Evolutionary conservation across 768 basidiomycete genomes (phyloP), one percentile per base, ranked within the genome.

Genomic region (Suillus bovinus): DNA sequence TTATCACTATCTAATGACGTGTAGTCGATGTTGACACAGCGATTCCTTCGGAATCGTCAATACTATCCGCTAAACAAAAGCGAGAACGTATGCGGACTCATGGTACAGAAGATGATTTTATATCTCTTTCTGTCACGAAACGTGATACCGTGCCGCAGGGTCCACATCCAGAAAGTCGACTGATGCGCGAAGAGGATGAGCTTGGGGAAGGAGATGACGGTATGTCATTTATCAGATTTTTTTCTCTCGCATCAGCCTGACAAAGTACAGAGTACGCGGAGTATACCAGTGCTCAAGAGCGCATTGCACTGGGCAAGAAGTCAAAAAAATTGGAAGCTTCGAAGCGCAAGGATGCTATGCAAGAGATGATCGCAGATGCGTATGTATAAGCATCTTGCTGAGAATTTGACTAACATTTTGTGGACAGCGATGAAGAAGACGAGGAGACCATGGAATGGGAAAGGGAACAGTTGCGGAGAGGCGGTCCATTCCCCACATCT

Each of bases 361-460:
- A 86, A 62, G 92, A 92, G 71, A 78, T 93, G 80, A 94, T 95
- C 62, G 84, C 84, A 9, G 91, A 95, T 63, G 89, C 85, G 92
- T 93, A 73, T 46, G 88, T 82, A 41, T 42, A 55, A 17, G 59
- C 8, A 34, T 39, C 31, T 29, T 10, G 27, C 13, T 11, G 1
- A 31, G 41, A 31, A 31, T 64, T 36, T 46, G 14, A 50, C 56
- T 63, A 58, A 54, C 27, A 44, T 49, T 62, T 27, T 34, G 36
- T 24, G 11, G 11, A 27, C 59, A 91, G 90, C 5, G 89, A 86
- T 58, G 93, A 93, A 58, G 85, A 88, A 60, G 93, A 94, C 63
- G 93, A 95, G 71, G 93, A 94, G 71, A 85, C 89, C 0, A 79
- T 82, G 11, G 90, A 94, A 74, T 95, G 93, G 93, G 92, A 94